phyloP scores from a whole-genome alignment of 345 rosid species.

The Camelina neglecta region DNA sequence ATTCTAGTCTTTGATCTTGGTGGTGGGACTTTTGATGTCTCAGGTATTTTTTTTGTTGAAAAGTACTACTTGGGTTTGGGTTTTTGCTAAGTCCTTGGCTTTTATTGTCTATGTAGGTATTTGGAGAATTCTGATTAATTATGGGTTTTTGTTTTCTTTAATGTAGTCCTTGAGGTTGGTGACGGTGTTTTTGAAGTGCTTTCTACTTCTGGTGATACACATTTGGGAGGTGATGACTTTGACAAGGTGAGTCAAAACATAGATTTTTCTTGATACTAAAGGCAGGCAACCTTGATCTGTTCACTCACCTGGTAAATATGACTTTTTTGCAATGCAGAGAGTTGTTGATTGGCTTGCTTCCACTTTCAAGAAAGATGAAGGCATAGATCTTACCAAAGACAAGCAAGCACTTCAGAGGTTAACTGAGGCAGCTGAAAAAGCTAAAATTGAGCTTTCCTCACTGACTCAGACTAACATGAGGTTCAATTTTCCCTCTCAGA shows the following conservation, averaged over 20 bases:
- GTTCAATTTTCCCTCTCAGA: slow-evolving; percentile 25
- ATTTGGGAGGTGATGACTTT: slow-evolving; percentile 98
- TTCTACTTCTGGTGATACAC: slow-evolving; percentile 96
- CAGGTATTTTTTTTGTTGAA: slow-evolving; percentile 55
- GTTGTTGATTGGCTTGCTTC: slow-evolving; percentile 93
- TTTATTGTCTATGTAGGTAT: background rate
- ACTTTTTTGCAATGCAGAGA: slow-evolving; percentile 56
- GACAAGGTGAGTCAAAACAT: slow-evolving; percentile 63
- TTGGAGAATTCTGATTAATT: background rate
- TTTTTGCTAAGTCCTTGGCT: background rate
- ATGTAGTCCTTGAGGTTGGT: slow-evolving; percentile 95
- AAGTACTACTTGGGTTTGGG: background rate
- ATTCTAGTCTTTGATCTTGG: slow-evolving; percentile 98
- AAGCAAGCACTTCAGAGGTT: slow-evolving; percentile 96
- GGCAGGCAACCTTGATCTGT: background rate
- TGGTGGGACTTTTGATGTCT: slow-evolving; percentile 98
- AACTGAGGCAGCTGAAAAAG: slow-evolving; percentile 94
- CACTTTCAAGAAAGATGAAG: slow-evolving; percentile 82
- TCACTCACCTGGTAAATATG: background rate
- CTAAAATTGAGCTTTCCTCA: slow-evolving; percentile 96
- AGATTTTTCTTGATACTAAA: background rate
- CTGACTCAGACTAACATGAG: slow-evolving; percentile 90
- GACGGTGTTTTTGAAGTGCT: slow-evolving; percentile 99
- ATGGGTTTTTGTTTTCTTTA: background rate
- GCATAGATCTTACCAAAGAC: slow-evolving; percentile 91